Base-by-base conservation (phyloP, 2,329 filamentous ascomycete species). In the Paraphaeosphaeria minitans region DNA sequence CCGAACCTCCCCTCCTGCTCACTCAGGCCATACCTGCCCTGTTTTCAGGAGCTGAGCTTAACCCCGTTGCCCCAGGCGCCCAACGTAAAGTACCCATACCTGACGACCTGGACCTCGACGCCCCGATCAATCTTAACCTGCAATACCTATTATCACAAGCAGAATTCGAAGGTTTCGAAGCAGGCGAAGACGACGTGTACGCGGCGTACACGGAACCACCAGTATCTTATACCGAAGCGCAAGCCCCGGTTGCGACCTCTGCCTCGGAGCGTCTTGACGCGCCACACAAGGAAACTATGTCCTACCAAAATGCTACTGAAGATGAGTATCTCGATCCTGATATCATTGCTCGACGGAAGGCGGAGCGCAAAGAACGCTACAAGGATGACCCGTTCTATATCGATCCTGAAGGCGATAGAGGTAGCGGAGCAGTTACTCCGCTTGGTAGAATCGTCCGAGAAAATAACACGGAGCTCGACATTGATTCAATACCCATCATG, bases 301-400 rank as follows among this genome's bases (percentile, higher is more conserved):
- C 79, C 1, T 82, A 82, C 60, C 80, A 82, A 61, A 78, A 78
- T n/a, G 75, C 76, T 22, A 73, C 75, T 16, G 77, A 80, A 75
- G 66, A 78, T 50, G 76, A 80, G 22, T 83, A 87, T 56, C 87
- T 93, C 33, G 90, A 94, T 61, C 82, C 89, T 1, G 89, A 92
- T 66, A 91, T 92, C 48, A 74, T 91, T 43, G 90, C 91, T 4
- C 84, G 88, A 62, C 85, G 91, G 62, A 91, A 89, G 67, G 87
- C 89, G 4, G 92, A 97, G 71, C 85, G 93, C 12, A 80, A 84
- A 57, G 93, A 96, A 72, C 86, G 92, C 57, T 92, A 97, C 75
- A 90, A 86, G 66, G 94, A 98, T 71, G 95, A 99, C 69, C 95
- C 95, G 0, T 99, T 97, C 75, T 99, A 99, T 72, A 98, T 99